These are phyloP conservation scores for Aspergillus ostianus DNA, from an alignment of 495 filamentous ascomycete genomes.

Conservation along the genomic window DNA sequence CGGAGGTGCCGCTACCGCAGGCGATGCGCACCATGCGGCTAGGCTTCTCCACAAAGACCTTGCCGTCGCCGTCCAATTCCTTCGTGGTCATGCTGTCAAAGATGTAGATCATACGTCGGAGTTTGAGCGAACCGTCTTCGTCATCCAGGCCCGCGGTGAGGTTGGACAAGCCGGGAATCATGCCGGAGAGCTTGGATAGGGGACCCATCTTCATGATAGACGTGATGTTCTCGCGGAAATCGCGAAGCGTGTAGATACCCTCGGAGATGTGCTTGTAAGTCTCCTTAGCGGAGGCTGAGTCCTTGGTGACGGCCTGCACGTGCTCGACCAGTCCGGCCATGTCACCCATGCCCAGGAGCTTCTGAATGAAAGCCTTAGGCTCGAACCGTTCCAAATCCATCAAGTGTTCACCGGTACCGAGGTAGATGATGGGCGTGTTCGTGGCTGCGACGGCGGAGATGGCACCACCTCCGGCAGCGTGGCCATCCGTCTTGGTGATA, in stretches of 20 bases:
- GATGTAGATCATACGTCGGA: slow-evolving; percentile 98
- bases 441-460: slow-evolving; percentile 98
- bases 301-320: slow-evolving; percentile 92
- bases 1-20: slow-evolving; percentile 81
- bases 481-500: slow-evolving; percentile 97
- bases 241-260: slow-evolving; percentile 92
- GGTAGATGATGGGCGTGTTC: slow-evolving; percentile 94
- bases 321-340: slow-evolving; percentile 94
- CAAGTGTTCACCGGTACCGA: slow-evolving; percentile 96
- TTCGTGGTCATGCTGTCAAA: slow-evolving; percentile 96
- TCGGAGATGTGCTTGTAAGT: slow-evolving; percentile 98
- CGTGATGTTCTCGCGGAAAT: slow-evolving; percentile 89
- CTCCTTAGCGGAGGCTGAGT: slow-evolving; percentile 76
- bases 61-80: slow-evolving; percentile 92
- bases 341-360: slow-evolving; percentile 95
- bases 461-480: slow-evolving; percentile 91
- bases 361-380: slow-evolving; percentile 85
- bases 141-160: slow-evolving; percentile 96
- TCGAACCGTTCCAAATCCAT: slow-evolving; percentile 91
- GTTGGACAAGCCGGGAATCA: slow-evolving; percentile 92
- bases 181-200: slow-evolving; percentile 93
- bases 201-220: slow-evolving; percentile 99
- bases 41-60: slow-evolving; percentile 88
- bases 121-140: slow-evolving; percentile 86
- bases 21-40: slow-evolving; percentile 93